These are phyloP conservation scores for Phytophthora cryptogea DNA, from an alignment of 352 stramenopile genomes.

Conservation along the genomic window DNA sequence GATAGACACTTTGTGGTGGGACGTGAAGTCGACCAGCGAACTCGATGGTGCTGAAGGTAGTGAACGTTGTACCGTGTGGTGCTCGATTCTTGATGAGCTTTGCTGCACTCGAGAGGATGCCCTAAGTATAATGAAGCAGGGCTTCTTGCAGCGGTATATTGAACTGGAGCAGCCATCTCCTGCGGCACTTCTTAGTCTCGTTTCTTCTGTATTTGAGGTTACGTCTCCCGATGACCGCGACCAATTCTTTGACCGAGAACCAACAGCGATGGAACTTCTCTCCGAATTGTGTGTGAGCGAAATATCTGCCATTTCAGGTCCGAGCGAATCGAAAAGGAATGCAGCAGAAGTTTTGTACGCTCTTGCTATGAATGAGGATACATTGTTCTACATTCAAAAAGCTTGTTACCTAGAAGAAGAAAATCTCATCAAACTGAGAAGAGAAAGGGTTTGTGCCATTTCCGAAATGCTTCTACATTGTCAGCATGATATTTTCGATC, in stretches of 20 bases:
- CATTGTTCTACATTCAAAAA: constrained; percentile 7
- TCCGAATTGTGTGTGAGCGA: constrained; percentile 9
- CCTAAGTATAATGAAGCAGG: constrained; percentile 15
- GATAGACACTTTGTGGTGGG: constrained; percentile 21
- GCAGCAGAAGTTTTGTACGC: constrained; percentile 13
- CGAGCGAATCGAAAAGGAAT: constrained; percentile 13
- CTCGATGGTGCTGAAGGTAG: background rate
- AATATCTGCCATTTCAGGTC: constrained; percentile 1
- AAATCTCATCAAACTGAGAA: background rate
- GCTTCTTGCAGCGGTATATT: constrained; percentile 21
- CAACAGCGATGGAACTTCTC: constrained; percentile 7
- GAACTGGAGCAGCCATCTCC: background rate
- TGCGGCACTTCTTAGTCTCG: constrained; percentile 6
- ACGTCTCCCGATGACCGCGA: constrained; percentile 11
- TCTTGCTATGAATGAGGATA: constrained; percentile 7
- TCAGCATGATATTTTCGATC: constrained; percentile 4
- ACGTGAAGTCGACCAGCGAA: background rate
- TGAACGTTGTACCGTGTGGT: constrained; percentile 16
- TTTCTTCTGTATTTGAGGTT: constrained; percentile 11
- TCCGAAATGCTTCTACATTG: constrained; percentile 29
- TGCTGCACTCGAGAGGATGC: constrained; percentile 10
- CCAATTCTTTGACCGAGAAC: constrained; percentile 10
- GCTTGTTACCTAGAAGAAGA: background rate
- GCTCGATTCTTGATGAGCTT: constrained; percentile 15
- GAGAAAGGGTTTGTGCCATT: constrained; percentile 8